These are phyloP conservation scores for Fusarium lateritium DNA, from an alignment of 2,329 filamentous ascomycete genomes.

Conservation along the genomic window DNA sequence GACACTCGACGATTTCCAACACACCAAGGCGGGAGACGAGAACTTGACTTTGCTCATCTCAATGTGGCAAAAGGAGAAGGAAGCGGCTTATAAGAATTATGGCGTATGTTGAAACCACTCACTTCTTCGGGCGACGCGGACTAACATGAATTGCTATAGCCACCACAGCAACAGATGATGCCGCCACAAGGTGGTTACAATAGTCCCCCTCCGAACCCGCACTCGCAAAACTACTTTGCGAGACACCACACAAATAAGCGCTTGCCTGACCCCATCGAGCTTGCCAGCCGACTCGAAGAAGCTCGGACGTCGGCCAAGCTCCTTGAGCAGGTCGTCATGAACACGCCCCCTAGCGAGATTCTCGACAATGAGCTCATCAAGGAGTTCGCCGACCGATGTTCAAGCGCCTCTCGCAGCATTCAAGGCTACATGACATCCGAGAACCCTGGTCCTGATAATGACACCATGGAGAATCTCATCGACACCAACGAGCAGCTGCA, in stretches of 20 bases:
- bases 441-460: constrained; percentile 87
- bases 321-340: constrained; percentile 91
- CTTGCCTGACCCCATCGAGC: constrained; percentile 80
- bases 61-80: constrained; percentile 94
- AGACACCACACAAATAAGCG: constrained; percentile 63
- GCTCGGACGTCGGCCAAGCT: constrained; percentile 91
- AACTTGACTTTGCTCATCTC: constrained; percentile 78
- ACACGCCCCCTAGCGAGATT: constrained; percentile 82
- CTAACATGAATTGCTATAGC: constrained; percentile 43
- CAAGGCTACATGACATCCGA: constrained; percentile 88
- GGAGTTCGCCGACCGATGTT: constrained; percentile 91
- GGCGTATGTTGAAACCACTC: constrained; percentile 59
- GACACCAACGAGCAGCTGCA: constrained; percentile 95
- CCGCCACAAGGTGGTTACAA: constrained; percentile 24
- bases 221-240: constrained; percentile 71
- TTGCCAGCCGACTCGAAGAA: constrained; percentile 88
- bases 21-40: constrained; percentile 80
- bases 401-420: constrained; percentile 83
- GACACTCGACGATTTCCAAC: constrained; percentile 84
- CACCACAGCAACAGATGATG: constrained; percentile 34
- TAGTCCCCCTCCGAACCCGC: constrained; percentile 50
- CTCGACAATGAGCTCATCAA: constrained; percentile 88
- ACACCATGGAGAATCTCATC: constrained; percentile 93
- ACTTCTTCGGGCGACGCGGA: neutral
- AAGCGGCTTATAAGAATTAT: constrained; percentile 68